Base-by-base conservation (phyloP, 1,284 basidiomycete genomes). In the Puccinia polysora region DNA sequence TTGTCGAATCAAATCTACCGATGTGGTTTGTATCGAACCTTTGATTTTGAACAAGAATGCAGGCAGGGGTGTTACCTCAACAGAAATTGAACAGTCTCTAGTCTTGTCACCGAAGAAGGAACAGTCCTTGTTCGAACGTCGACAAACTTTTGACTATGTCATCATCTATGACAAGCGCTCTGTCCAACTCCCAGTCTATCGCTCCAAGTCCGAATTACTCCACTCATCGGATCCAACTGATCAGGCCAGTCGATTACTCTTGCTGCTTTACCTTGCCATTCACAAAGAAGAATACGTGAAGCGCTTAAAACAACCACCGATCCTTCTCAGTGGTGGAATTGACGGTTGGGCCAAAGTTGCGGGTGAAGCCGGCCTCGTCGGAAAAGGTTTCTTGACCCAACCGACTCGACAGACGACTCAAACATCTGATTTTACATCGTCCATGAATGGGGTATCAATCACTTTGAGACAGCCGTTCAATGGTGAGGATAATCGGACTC, bases 131-230 rank as follows among this genome's bases (percentile, higher is more conserved):
- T 97, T 97, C 80, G 80, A 82, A 30, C 87, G 89, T 72, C 88
- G 95, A 32, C 85, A 91, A 78, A 87, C 88, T 76, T 96, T 90
- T 79, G 93, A 97, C 76, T 81, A 96, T 15, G 86, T 97, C n/a
- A 89, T 89, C 10, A 82, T 97, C 1, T 93, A 92, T 79, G 94
- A 98, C 79, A 81, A 85, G 53, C 81, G 83, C 4, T 92, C 91
- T 1, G 83, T 83, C 32, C 80, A 81, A 1, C 85, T 89, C 75
- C 81, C 56, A 43, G 3, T 70, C 23, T 12, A 53, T 69, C 3
- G 60, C 49, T 4, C 76, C 73, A 4, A 58, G 63, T 0, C 60
- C 67, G 38, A 75, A 59, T 30, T 65, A 70, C 0, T 74, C 73
- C 23, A 59, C 55, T 69, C 60, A 28, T 59, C 55, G 7, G 52